Evolutionary conservation across 345 rosid species (phyloP).

Genomic region (Aquilaria malaccensis): DNA sequence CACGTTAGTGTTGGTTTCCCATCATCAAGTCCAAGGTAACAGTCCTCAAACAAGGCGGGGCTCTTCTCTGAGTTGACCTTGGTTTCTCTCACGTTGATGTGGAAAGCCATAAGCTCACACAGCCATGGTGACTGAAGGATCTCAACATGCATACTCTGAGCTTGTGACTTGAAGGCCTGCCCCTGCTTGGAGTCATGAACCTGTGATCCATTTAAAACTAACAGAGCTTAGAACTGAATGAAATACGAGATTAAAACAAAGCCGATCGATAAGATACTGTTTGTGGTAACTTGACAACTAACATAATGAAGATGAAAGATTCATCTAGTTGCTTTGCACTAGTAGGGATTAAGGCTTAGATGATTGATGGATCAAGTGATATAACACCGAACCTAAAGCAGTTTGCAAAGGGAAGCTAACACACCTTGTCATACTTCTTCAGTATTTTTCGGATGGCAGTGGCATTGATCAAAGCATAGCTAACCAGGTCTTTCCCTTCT

Average conservation of each 20-base stretch:
- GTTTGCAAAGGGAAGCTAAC: background rate
- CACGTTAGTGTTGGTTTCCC: slow-evolving; percentile 75
- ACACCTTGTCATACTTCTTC: slow-evolving; percentile 92
- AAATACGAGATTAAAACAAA: background rate
- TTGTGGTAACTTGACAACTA: too few relatives aligned
- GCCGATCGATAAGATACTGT: too few relatives aligned
- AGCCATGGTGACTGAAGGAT: slow-evolving; percentile 97
- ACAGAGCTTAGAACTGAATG: background rate
- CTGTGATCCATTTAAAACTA: slow-evolving; percentile 24
- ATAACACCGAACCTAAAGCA: background rate
- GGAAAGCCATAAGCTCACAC: slow-evolving; percentile 88
- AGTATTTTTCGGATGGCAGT: slow-evolving; percentile 81
- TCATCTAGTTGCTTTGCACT: too few relatives aligned
- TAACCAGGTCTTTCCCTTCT: slow-evolving; percentile 81
- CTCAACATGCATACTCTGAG: slow-evolving; percentile 76
- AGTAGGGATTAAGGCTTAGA: too few relatives aligned
- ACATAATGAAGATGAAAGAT: too few relatives aligned
- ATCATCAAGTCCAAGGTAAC: slow-evolving; percentile 49
- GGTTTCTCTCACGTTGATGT: slow-evolving; percentile 66
- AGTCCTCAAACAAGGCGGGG: slow-evolving; percentile 58
- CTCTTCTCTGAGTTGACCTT: slow-evolving; percentile 31
- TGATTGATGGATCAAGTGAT: too few relatives aligned
- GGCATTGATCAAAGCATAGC: slow-evolving; percentile 82
- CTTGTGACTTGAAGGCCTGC: slow-evolving; percentile 80
- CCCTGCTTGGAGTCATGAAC: slow-evolving; percentile 92